These are phyloP conservation scores for Eustoma russellianum DNA, from an alignment of 257 asterid genomes.

Conservation along the genomic window DNA sequence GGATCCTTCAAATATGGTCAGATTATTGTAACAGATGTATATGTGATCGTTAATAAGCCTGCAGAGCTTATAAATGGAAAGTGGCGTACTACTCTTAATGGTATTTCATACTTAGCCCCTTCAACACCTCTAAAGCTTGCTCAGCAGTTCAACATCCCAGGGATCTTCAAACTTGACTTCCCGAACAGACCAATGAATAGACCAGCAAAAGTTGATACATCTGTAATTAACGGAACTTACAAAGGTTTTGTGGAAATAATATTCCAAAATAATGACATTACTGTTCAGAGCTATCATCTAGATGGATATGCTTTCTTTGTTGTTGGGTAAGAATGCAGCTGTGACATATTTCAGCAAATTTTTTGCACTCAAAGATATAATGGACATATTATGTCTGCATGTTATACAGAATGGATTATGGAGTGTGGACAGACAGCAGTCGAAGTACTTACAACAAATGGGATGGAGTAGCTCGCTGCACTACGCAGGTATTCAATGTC, in stretches of 20 bases:
- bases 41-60: conserved; percentile 67
- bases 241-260: conserved; percentile 89
- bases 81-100: conserved; percentile 74
- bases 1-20: conserved; percentile 89
- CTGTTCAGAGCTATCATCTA: conserved; percentile 79
- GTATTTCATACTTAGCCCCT: conserved; percentile 73
- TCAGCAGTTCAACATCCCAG: conserved; percentile 56
- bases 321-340: conserved; percentile 64
- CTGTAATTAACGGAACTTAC: conserved; percentile 74
- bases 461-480: conserved; percentile 96
- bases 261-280: conserved; percentile 76
- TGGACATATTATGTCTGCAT: conserved; percentile 9
- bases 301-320: conserved; percentile 90
- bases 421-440: conserved; percentile 86
- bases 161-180: conserved; percentile 87
- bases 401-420: conserved; percentile 74
- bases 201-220: conserved; percentile 68
- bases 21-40: conserved; percentile 82
- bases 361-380: conserved; percentile 8
- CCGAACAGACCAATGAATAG: conserved; percentile 72
- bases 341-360: neutral
- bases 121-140: conserved; percentile 82
- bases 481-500: conserved; percentile 56
- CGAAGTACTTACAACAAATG: conserved; percentile 84
- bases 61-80: conserved; percentile 68